A percentile compares a stretch with the other conserved stretches of the same genome.
phyloP scores from a whole-genome alignment of 495 filamentous ascomycete genomes.

The Podospora anserina region DNA sequence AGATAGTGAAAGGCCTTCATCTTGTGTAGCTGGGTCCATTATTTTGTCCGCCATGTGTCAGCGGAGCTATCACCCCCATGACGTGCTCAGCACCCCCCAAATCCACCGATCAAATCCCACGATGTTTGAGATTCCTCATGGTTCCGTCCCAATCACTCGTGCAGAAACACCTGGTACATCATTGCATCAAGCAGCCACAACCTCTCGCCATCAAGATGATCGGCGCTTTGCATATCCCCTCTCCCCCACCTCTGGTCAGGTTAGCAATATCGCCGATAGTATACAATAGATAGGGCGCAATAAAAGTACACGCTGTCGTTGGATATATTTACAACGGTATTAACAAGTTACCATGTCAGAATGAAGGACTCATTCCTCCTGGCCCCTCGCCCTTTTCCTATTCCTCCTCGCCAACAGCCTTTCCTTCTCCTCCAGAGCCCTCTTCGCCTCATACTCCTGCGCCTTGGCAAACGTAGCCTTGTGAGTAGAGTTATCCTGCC shows the following conservation, averaged over 20 bases:
- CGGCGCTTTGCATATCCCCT: neutral
- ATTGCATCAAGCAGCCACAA: slow-evolving; percentile 26
- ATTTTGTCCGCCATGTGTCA: neutral
- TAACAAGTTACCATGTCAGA: neutral
- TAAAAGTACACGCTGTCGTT: neutral
- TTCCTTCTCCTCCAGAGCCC: slow-evolving; percentile 44
- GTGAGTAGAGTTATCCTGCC: slow-evolving; percentile 22
- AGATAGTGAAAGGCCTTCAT: too few relatives aligned
- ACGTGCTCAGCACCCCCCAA: slow-evolving; percentile 10
- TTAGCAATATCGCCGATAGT: neutral
- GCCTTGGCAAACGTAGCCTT: slow-evolving; percentile 31
- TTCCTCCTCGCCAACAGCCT: slow-evolving; percentile 17
- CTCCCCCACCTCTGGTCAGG: too few relatives aligned
- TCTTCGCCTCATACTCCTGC: slow-evolving; percentile 47
- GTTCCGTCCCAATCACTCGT: neutral
- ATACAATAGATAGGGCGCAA: neutral
- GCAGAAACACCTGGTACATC: neutral
- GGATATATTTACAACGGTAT: neutral
- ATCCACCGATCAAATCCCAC: neutral
- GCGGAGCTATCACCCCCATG: neutral
- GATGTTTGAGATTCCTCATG: neutral
- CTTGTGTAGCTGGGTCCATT: too few relatives aligned
- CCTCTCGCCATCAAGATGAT: slow-evolving; percentile 25
- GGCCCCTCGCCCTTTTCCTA: neutral
- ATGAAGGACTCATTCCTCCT: neutral